phyloP scores from a whole-genome alignment of 495 filamentous ascomycete genomes.

The Penicillium silybi region DNA sequence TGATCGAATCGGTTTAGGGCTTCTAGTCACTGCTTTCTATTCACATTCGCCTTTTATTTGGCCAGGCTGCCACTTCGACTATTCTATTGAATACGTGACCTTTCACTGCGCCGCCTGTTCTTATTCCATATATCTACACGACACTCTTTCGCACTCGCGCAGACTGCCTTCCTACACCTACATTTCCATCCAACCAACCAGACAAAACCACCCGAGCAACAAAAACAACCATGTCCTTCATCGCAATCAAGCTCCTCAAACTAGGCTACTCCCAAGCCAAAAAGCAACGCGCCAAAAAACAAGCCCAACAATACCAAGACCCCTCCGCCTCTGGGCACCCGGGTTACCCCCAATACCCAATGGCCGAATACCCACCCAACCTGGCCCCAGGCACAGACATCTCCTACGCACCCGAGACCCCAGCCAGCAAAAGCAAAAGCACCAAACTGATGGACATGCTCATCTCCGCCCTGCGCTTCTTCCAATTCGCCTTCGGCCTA shows the following conservation, averaged over 20 bases:
- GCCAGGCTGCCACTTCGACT: not conserved
- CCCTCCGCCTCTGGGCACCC: constrained; percentile 9
- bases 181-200: not conserved
- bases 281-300: constrained; percentile 30
- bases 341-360: constrained; percentile 10
- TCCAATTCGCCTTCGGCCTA: constrained; percentile 70
- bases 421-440: constrained; percentile 15
- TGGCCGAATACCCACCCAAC: constrained; percentile 20
- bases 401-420: constrained; percentile 6
- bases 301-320: constrained; percentile 21
- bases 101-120: not conserved
- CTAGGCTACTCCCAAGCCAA: constrained; percentile 29
- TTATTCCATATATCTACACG: not conserved
- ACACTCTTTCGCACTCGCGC: not conserved
- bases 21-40: constrained; percentile 1
- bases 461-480: constrained; percentile 53
- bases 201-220: not conserved
- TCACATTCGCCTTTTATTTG: not conserved
- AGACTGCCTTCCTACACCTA: not conserved
- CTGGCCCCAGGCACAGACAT: constrained; percentile 17
- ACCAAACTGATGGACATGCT: constrained; percentile 11
- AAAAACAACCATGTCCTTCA: constrained; percentile 24
- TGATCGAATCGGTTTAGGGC: not conserved
- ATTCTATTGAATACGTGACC: not conserved
- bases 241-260: constrained; percentile 28